Conservation (phyloP, 192 early-diverging fungal species). For the Rhizophagus clarus region DNA sequence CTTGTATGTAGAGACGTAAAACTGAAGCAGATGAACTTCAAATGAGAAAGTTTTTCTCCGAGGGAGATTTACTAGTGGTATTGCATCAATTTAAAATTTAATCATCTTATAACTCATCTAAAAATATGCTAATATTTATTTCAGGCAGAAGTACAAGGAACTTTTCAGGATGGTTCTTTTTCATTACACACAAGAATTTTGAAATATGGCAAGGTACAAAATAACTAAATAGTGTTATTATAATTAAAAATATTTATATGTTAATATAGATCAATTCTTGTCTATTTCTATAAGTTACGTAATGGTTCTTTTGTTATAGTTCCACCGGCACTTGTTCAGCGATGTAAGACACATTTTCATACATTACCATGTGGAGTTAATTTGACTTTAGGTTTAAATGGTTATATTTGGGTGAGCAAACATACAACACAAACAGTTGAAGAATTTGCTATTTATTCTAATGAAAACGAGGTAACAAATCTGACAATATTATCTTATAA, state of each 20-base stretch:
- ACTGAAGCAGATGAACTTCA: constrained; percentile 95
- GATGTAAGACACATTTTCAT: constrained; percentile 95
- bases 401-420: constrained; percentile 95
- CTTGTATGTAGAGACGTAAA: constrained; percentile 71
- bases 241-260: neutral
- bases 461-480: constrained; percentile 77
- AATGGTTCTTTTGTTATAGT: constrained; percentile 78
- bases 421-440: constrained; percentile 56
- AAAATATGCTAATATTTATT: neutral
- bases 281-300: constrained; percentile 74
- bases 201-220: constrained; percentile 83
- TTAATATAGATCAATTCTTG: constrained; percentile 59
- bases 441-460: constrained; percentile 81
- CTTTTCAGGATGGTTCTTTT: constrained; percentile 85
- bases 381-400: constrained; percentile 93
- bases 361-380: constrained; percentile 90
- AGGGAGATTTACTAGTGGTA: constrained; percentile 92
- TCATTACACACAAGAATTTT: constrained; percentile 88
- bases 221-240: neutral
- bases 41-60: constrained; percentile 93
- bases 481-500: neutral
- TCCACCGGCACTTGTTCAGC: constrained; percentile 85
- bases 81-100: neutral
- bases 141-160: constrained; percentile 79
- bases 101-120: neutral